Conservation (phyloP, 148 eudicot species). For the Rheum nobile region DNA sequence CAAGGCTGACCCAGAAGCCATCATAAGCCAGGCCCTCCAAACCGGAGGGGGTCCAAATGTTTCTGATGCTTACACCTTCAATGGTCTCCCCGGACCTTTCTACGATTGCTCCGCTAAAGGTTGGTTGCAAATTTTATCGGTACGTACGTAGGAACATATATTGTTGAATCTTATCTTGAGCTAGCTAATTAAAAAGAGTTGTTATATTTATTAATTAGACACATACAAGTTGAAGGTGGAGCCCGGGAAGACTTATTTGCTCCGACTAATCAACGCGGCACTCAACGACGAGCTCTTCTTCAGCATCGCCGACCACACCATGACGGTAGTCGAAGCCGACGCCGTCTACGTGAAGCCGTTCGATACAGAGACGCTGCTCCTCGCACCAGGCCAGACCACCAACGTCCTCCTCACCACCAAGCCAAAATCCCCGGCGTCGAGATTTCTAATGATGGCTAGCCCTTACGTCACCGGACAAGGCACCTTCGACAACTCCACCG, state of each 20-base stretch:
- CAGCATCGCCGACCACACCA: neutral
- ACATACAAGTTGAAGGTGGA: neutral
- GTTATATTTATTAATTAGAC: neutral
- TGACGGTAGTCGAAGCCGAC: neutral
- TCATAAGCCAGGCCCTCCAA: too few species aligned
- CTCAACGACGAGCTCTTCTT: neutral
- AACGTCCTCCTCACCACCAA: neutral
- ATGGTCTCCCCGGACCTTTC: too few species aligned
- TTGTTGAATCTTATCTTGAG: too few species aligned
- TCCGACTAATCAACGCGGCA: neutral
- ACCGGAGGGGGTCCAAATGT: too few species aligned
- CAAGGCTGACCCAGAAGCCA: too few species aligned
- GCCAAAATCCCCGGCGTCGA: neutral
- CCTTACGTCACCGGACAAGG: neutral
- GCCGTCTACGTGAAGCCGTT: neutral
- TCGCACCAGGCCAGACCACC: neutral
- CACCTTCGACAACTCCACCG: neutral
- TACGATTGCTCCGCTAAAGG: too few species aligned
- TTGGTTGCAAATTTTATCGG: too few species aligned
- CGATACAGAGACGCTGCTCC: neutral
- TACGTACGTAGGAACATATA: too few species aligned
- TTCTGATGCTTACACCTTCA: too few species aligned
- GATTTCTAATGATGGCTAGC: neutral
- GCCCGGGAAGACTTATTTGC: neutral
- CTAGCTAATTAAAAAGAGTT: too few species aligned